Percentiles rank a stretch among this genome's conserved stretches.
phyloP scores from a whole-genome alignment of 2,329 filamentous ascomycete genomes.

The Penicillium digitatum region DNA sequence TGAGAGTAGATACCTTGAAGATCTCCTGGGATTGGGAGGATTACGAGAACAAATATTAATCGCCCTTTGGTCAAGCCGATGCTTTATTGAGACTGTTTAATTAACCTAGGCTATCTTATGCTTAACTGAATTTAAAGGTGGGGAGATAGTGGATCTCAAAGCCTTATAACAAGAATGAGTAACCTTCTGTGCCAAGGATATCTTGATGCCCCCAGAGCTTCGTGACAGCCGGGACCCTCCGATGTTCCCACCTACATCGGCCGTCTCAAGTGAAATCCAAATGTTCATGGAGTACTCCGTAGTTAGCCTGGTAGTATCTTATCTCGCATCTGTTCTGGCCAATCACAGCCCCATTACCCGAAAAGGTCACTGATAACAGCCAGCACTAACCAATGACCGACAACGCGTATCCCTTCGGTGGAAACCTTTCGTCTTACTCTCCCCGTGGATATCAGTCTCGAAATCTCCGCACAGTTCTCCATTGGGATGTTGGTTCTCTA shows the following conservation, averaged over 20 bases:
- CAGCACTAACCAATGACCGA: slow-evolving; percentile 1
- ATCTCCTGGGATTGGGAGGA: neutral
- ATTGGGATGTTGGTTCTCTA: neutral
- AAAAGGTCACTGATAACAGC: slow-evolving; percentile 3
- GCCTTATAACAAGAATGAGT: neutral
- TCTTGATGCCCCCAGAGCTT: neutral
- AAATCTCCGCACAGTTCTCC: neutral
- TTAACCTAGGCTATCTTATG: no score
- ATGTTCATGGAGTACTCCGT: no score
- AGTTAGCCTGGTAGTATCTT: slow-evolving; percentile 1
- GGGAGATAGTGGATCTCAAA: slow-evolving; percentile 5
- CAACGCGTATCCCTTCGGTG: neutral
- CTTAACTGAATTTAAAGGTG: neutral
- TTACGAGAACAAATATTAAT: neutral
- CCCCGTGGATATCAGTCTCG: neutral
- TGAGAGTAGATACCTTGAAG: neutral
- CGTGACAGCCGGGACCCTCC: neutral
- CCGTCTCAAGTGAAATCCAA: neutral
- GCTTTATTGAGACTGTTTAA: neutral
- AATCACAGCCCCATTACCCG: slow-evolving; percentile 1
- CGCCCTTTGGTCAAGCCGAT: no score
- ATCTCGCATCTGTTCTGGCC: slow-evolving; percentile 1
- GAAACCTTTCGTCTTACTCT: neutral
- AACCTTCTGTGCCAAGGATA: neutral
- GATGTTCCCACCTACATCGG: neutral